Conservation (phyloP, 495 filamentous ascomycete species). For the Schizothecium vesticola region DNA sequence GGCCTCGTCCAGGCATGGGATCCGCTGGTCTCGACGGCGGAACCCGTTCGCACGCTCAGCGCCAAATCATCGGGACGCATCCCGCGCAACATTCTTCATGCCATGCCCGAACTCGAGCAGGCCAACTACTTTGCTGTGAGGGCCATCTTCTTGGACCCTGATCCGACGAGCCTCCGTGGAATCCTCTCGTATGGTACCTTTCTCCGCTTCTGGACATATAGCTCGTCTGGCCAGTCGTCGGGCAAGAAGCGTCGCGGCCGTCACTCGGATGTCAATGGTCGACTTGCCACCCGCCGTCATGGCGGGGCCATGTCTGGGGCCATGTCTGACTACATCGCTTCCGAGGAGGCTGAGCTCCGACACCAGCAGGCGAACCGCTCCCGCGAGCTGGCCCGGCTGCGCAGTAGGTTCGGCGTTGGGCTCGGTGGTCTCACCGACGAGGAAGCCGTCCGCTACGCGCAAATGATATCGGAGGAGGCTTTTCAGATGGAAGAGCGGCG, state of each 20-base stretch:
- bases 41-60: conserved; percentile 82
- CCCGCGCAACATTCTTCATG: conserved; percentile 37
- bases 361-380: conserved; percentile 56
- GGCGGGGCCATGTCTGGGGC: conserved; percentile 37
- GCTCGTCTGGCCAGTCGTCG: conserved; percentile 49
- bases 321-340: conserved; percentile 68
- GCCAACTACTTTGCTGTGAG: conserved; percentile 80
- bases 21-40: conserved; percentile 72
- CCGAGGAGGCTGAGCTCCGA: conserved; percentile 72
- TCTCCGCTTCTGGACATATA: conserved; percentile 91
- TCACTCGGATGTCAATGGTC: conserved; percentile 41
- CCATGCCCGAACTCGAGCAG: conserved; percentile 32
- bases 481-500: conserved; percentile 58
- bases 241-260: conserved; percentile 44
- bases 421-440: conserved; percentile 77
- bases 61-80: conserved; percentile 80
- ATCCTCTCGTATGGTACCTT: conserved; percentile 83
- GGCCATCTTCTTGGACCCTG: conserved; percentile 81
- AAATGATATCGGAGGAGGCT: conserved; percentile 78
- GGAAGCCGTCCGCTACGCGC: conserved; percentile 82
- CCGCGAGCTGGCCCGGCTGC: conserved; percentile 61
- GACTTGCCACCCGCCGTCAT: conserved; percentile 33
- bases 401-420: conserved; percentile 75
- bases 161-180: conserved; percentile 84
- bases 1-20: conserved; percentile 97